Evolutionary conservation across 768 basidiomycete genomes (phyloP).

Genomic region (Rhizopogon vesiculosus): DNA sequence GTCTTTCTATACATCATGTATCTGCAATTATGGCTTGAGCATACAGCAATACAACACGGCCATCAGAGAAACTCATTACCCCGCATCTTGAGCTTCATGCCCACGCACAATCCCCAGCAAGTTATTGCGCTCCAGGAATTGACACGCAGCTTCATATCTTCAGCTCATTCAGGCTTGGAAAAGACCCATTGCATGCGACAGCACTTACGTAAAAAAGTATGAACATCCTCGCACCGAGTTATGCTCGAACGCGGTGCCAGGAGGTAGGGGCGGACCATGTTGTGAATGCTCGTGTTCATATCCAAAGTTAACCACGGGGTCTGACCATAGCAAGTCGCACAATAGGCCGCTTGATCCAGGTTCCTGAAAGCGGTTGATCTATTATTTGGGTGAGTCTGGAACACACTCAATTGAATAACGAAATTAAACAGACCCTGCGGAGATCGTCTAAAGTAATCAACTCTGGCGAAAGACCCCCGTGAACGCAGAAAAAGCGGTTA

Average conservation of each 20-base stretch:
- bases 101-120: constrained; percentile 92
- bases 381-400: constrained; percentile 7
- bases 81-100: constrained; percentile 97
- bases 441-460: constrained; percentile 78
- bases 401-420: neutral
- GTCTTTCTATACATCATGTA: constrained; percentile 96
- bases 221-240: constrained; percentile 90
- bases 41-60: neutral
- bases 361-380: constrained; percentile 92
- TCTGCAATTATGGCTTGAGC: constrained; percentile 29
- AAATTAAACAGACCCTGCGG: constrained; percentile 38
- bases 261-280: constrained; percentile 48
- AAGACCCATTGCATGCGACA: neutral
- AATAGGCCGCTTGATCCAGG: constrained; percentile 89
- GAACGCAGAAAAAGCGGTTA: constrained; percentile 94
- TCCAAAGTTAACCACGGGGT: constrained; percentile 87
- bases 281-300: constrained; percentile 59
- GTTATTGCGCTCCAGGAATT: constrained; percentile 89
- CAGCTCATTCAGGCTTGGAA: neutral
- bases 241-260: constrained; percentile 63
- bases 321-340: constrained; percentile 95
- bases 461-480: constrained; percentile 91
- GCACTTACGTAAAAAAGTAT: constrained; percentile 83
- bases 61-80: constrained; percentile 42
- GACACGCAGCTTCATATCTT: constrained; percentile 88